phyloP scores from a whole-genome alignment of 1,284 basidiomycete genomes.

The Trametes sp. region DNA sequence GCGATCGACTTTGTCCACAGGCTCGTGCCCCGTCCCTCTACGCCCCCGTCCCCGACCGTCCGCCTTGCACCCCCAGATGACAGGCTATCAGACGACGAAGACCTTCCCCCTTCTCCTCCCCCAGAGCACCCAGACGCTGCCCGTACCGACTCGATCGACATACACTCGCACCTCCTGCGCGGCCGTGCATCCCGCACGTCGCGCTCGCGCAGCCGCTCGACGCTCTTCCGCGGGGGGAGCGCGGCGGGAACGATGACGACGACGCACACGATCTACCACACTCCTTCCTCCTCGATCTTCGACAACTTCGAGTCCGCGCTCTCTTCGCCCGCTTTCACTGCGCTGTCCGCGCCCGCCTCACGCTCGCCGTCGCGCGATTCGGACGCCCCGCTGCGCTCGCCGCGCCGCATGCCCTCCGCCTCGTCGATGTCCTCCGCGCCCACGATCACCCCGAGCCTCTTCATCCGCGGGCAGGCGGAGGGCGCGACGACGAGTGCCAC shows the following conservation, averaged over 20 bases:
- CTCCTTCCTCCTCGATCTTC: slow-evolving; percentile 75
- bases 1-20: slow-evolving; percentile 58
- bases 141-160: slow-evolving; percentile 43
- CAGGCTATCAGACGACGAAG: slow-evolving; percentile 3
- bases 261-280: slow-evolving; percentile 70
- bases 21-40: slow-evolving; percentile 57
- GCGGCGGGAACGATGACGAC: slow-evolving; percentile 64
- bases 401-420: slow-evolving; percentile 49
- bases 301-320: slow-evolving; percentile 58
- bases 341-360: slow-evolving; percentile 40
- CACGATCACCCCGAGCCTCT: slow-evolving; percentile 70
- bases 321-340: slow-evolving; percentile 59
- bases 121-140: slow-evolving; percentile 33
- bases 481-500: slow-evolving; percentile 32
- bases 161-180: slow-evolving; percentile 22
- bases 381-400: slow-evolving; percentile 27
- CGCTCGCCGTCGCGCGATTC: slow-evolving; percentile 33
- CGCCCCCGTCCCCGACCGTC: slow-evolving; percentile 38
- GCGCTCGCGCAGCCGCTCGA: slow-evolving; percentile 51
- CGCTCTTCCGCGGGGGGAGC: slow-evolving; percentile 50
- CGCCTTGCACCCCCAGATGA: slow-evolving; percentile 24
- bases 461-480: slow-evolving; percentile 47
- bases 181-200: slow-evolving; percentile 45
- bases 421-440: slow-evolving; percentile 58
- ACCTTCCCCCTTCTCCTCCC: slow-evolving; percentile 27